These are phyloP conservation scores for Neofusicoccum cordaticola DNA, from an alignment of 2,329 filamentous ascomycete genomes.

Conservation along the genomic window DNA sequence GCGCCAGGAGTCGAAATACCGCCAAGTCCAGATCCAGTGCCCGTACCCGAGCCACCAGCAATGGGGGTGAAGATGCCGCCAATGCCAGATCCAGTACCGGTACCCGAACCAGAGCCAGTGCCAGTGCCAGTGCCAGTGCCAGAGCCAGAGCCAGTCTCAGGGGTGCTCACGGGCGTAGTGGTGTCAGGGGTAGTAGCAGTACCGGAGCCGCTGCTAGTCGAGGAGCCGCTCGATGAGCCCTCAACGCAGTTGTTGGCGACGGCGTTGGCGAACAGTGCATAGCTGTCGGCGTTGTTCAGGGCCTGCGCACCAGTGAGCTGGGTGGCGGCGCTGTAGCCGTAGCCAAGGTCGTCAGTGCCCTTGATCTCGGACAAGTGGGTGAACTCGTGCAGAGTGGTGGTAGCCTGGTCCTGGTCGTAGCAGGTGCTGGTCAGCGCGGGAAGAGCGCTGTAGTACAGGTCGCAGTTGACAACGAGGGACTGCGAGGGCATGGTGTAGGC, in stretches of 20 bases:
- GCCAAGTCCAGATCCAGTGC: neutral
- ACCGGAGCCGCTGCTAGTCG: neutral
- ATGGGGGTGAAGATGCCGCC: neutral
- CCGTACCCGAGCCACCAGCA: neutral
- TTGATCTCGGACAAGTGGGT: conserved; percentile 59
- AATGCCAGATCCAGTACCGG: neutral
- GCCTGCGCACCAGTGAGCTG: neutral
- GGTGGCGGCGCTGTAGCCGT: conserved; percentile 44
- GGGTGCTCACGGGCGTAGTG: neutral
- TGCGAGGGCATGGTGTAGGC: conserved; percentile 59
- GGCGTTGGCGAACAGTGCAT: conserved; percentile 36
- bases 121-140: neutral
- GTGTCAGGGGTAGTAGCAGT: neutral
- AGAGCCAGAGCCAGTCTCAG: neutral
- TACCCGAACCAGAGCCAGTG: neutral
- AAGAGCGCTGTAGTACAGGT: conserved; percentile 57
- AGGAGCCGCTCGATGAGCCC: neutral
- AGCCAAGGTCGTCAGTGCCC: conserved; percentile 59
- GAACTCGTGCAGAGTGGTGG: conserved; percentile 63
- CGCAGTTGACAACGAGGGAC: conserved; percentile 61
- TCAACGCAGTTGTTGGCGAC: neutral
- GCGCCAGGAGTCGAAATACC: neutral
- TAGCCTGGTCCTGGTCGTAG: conserved; percentile 64
- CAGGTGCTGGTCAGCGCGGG: conserved; percentile 51
- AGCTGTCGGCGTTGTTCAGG: conserved; percentile 59